Base-by-base conservation (phyloP, 2,329 filamentous ascomycete species). In the Scedosporium aurantiacum region DNA sequence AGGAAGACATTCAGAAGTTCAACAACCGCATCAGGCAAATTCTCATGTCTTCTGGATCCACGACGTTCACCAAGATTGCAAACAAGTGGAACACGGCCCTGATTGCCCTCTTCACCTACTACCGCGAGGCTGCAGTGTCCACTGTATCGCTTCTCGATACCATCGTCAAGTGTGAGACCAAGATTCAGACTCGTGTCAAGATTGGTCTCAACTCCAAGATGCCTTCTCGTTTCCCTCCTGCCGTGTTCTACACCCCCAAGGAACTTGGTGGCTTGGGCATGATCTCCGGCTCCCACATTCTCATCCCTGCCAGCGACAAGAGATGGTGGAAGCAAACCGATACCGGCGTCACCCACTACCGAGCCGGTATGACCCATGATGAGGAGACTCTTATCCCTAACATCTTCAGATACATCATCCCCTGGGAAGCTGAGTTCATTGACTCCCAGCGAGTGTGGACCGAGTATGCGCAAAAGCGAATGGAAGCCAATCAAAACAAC, bases 21-120 rank as follows among this genome's bases (percentile, higher is more conserved):
- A 99, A 99, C 76, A 99, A 99, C 74, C 87, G 95, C 50, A 99
- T 99, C 70, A 86, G 94, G 63, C 94, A 99, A 70, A 99, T 99
- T 71, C 81, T 99, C 62, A 99, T 99, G 94, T 97, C 93, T 10
- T 97, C 94, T 63, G 95, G 94, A n/a, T 96, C 91, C 4, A 99
- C 94, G 0, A 99, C 94, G 0, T 99, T 99, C 76, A 99, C 94
- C 55, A 99, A 99, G 82, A 99, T 99, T 70, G 94, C 95, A 56
- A 99, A 99, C 77, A 99, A 99, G 77, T 99, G 95, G 94, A 99
- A 99, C 75, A 99, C 94, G 0, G 94, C 91, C 1, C 76, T 99
- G 66, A 99, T 99, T 69, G 92, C 94, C 0, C 82, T 99, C 27
- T 99, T 99, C 76, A 97, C 94, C 0, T 99, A 99, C 75, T 99